Evolutionary conservation across 306 rosid species (phyloP).

Genomic region (Citrullus mucosospermus): DNA sequence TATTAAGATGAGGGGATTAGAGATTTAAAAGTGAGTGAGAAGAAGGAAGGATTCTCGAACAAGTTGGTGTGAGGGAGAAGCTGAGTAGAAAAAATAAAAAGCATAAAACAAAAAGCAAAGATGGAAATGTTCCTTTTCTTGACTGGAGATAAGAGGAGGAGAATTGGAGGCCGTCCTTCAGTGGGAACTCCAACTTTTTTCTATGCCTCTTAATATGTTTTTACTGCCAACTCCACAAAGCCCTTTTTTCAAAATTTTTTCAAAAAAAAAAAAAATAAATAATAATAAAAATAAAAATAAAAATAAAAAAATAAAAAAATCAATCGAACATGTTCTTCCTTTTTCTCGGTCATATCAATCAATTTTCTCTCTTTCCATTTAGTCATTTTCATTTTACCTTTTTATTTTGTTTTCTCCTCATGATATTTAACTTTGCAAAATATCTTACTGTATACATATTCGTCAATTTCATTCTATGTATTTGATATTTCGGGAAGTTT

Average conservation of each 20-base stretch:
- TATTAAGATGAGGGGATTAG: background rate
- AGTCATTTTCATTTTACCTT: background rate
- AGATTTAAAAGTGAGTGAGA: background rate
- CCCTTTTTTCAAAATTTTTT: too few relatives aligned
- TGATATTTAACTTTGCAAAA: background rate
- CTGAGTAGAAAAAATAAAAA: background rate
- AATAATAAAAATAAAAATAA: too few relatives aligned
- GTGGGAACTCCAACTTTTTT: background rate
- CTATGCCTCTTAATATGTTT: background rate
- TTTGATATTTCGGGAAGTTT: background rate
- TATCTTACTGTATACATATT: background rate
- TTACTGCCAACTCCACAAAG: background rate
- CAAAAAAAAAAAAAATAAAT: too few relatives aligned
- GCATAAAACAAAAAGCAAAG: background rate
- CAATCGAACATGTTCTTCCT: background rate
- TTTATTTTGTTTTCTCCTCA: background rate
- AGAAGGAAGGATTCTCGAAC: background rate
- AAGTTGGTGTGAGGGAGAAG: slow-evolving; percentile 7
- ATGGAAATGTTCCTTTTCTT: background rate
- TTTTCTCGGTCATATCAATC: background rate
- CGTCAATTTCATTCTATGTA: background rate
- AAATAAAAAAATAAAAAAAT: too few relatives aligned
- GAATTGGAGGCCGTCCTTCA: background rate
- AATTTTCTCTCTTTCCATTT: background rate
- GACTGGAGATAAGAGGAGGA: background rate